Evolutionary conservation across 495 filamentous ascomycete genomes (phyloP).

Genomic region (Durotheca rogersii): DNA sequence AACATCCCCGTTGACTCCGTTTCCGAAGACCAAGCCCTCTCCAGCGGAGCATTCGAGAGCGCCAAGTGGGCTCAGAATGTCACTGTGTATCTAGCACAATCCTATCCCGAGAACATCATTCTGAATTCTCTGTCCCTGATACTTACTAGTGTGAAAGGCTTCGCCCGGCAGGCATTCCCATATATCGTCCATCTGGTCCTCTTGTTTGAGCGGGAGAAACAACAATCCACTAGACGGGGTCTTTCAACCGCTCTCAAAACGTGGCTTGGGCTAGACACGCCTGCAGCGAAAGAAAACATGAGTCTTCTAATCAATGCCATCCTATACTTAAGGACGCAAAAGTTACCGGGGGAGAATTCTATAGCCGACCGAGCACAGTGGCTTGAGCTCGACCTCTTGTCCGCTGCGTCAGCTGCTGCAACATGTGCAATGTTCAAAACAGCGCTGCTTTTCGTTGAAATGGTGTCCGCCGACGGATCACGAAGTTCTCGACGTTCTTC

Average conservation of each 20-base stretch:
- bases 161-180: conserved; percentile 72
- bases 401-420: conserved; percentile 74
- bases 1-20: conserved; percentile 18
- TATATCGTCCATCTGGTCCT: conserved; percentile 81
- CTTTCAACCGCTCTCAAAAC: conserved; percentile 51
- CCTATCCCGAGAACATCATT: conserved; percentile 62
- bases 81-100: conserved; percentile 59
- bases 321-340: conserved; percentile 84
- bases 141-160: conserved; percentile 59
- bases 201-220: conserved; percentile 50
- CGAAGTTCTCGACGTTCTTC: conserved; percentile 68
- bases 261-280: conserved; percentile 51
- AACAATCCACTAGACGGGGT: conserved; percentile 47
- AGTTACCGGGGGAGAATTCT: conserved; percentile 69
- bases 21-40: conserved; percentile 34
- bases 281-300: conserved; percentile 46
- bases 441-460: conserved; percentile 79
- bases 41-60: conserved; percentile 37
- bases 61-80: conserved; percentile 65
- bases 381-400: conserved; percentile 78
- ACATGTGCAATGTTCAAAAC: conserved; percentile 83
- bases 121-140: conserved; percentile 64
- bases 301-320: conserved; percentile 72
- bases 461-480: conserved; percentile 56
- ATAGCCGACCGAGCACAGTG: conserved; percentile 76